phyloP scores from a whole-genome alignment of 768 basidiomycete species.

The Nevesoporus exiguus region DNA sequence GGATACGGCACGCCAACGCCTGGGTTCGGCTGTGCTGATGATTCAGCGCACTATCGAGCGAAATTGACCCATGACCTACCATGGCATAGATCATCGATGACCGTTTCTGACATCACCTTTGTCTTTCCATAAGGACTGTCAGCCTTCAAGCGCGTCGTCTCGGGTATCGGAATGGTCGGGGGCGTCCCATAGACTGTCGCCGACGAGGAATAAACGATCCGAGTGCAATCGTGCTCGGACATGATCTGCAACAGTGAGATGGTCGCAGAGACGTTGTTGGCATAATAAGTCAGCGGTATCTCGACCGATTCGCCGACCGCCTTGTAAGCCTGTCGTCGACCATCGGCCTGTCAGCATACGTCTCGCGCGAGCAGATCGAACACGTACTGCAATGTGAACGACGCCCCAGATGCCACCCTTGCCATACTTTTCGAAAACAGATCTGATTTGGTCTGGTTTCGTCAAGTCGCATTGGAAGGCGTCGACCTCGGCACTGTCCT shows the following conservation, averaged over 20 bases:
- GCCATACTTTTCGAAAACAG: conserved; percentile 79
- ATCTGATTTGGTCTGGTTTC: conserved; percentile 61
- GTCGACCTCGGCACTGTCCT: conserved; percentile 72
- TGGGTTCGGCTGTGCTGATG: conserved; percentile 52
- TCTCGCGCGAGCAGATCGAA: not conserved
- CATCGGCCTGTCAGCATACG: not conserved
- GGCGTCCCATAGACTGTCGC: conserved; percentile 98
- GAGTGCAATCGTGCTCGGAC: conserved; percentile 76
- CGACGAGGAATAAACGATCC: conserved; percentile 95
- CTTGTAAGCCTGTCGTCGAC: conserved; percentile 79
- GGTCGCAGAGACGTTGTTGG: conserved; percentile 90
- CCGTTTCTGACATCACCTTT: conserved; percentile 91
- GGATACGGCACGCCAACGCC: conserved; percentile 77
- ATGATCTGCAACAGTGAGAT: conserved; percentile 83
- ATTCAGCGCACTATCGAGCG: conserved; percentile 1
- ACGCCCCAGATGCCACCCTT: conserved; percentile 96
- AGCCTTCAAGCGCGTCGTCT: conserved; percentile 81
- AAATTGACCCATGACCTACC: conserved; percentile 40
- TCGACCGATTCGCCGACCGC: conserved; percentile 96
- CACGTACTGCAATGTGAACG: conserved; percentile 86
- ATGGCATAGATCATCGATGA: conserved; percentile 85
- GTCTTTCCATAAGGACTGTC: conserved; percentile 94
- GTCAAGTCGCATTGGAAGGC: conserved; percentile 72
- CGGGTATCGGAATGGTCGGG: conserved; percentile 88
- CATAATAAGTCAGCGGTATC: conserved; percentile 89